phyloP scores from a whole-genome alignment of 495 filamentous ascomycete species.

The Halenospora varia region DNA sequence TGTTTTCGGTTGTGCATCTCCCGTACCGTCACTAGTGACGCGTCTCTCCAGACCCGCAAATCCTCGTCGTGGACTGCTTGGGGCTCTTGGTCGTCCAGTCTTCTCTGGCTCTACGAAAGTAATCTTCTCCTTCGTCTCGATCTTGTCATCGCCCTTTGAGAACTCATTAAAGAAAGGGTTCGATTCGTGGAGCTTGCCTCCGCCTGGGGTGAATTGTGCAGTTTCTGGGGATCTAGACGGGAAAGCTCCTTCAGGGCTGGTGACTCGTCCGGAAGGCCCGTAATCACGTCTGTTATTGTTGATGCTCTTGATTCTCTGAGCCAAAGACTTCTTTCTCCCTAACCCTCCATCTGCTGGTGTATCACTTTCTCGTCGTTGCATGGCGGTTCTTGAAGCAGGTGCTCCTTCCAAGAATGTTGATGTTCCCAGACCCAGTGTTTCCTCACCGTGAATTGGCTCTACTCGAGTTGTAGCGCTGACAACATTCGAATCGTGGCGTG shows the following conservation, averaged over 20 bases:
- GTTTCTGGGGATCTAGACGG: slow-evolving; percentile 37
- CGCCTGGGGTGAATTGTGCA: slow-evolving; percentile 31
- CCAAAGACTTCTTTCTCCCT: slow-evolving; percentile 87
- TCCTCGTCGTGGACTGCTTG: slow-evolving; percentile 56
- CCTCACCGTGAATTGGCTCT: slow-evolving; percentile 76
- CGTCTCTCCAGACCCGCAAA: slow-evolving; percentile 58
- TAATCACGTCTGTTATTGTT: slow-evolving; percentile 48
- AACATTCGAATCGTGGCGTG: slow-evolving; percentile 39
- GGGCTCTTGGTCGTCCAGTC: slow-evolving; percentile 35
- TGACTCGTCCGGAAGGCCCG: slow-evolving; percentile 48
- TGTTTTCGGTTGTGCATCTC: slow-evolving; percentile 39
- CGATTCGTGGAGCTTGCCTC: slow-evolving; percentile 38
- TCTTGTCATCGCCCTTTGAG: slow-evolving; percentile 59
- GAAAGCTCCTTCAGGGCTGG: slow-evolving; percentile 42
- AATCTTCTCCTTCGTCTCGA: slow-evolving; percentile 55
- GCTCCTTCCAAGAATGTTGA: slow-evolving; percentile 96
- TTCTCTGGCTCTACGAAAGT: slow-evolving; percentile 48
- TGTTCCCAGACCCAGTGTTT: slow-evolving; percentile 82
- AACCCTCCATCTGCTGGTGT: slow-evolving; percentile 55
- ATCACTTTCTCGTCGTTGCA: slow-evolving; percentile 72
- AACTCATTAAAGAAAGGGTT: slow-evolving; percentile 92
- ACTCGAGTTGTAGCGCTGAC: slow-evolving; percentile 48
- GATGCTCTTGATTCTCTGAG: slow-evolving; percentile 74
- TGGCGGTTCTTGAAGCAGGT: slow-evolving; percentile 78
- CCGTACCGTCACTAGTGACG: slow-evolving; percentile 58